phyloP scores from a whole-genome alignment of 192 early-diverging fungal species.

The Lunasporangiospora selenospora region DNA sequence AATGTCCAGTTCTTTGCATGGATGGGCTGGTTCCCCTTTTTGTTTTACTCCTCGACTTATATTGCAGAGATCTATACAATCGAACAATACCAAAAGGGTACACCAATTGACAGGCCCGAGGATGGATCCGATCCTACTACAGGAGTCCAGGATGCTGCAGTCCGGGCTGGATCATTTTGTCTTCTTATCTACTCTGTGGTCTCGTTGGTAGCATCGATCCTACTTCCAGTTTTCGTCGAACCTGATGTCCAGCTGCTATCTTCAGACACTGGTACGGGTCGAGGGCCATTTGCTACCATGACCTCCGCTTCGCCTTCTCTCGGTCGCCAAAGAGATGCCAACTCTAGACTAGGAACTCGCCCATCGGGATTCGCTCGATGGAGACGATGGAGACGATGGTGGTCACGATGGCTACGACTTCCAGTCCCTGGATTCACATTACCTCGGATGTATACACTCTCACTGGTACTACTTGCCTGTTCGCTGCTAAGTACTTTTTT shows the following conservation, averaged over 20 bases:
- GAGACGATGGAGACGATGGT: not conserved
- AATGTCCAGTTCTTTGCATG: constrained; percentile 96
- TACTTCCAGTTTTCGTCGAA: constrained; percentile 52
- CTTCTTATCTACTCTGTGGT: constrained; percentile 85
- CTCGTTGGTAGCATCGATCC: constrained; percentile 63
- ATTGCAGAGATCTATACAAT: constrained; percentile 58
- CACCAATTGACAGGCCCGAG: constrained; percentile 16
- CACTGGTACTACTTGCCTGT: constrained; percentile 70
- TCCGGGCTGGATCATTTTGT: constrained; percentile 86
- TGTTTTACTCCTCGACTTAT: constrained; percentile 77
- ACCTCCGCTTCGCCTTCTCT: too few species aligned
- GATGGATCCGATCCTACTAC: constrained; percentile 8
- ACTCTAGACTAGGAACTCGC: not conserved
- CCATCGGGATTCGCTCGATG: not conserved
- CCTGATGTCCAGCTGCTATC: too few species aligned
- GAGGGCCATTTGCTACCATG: constrained; percentile 29
- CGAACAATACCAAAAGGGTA: constrained; percentile 4
- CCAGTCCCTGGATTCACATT: constrained; percentile 46
- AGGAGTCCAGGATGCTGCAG: constrained; percentile 58
- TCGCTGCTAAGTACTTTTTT: constrained; percentile 75
- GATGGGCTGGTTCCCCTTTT: constrained; percentile 98
- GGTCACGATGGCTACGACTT: constrained; percentile 14
- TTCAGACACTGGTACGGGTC: not conserved
- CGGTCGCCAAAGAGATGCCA: too few species aligned
- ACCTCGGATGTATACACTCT: constrained; percentile 73